Evolutionary conservation across 768 basidiomycete genomes (phyloP).

Genomic region (Mycena haematopus): DNA sequence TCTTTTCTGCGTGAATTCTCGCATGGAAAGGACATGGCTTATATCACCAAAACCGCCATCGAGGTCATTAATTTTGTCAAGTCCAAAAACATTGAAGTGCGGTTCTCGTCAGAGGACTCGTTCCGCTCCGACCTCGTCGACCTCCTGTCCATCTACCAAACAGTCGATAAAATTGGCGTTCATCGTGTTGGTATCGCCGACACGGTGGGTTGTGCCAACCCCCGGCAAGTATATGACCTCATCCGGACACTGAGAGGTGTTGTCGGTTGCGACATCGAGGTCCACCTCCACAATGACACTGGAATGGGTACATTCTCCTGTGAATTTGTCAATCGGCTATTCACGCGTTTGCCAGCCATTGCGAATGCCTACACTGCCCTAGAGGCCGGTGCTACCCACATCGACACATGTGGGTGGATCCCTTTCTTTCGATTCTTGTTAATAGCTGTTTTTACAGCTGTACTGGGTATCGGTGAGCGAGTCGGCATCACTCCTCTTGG

Average conservation of each 20-base stretch:
- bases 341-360: conserved; percentile 64
- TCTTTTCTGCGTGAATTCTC: conserved; percentile 99
- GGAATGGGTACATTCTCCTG: conserved; percentile 76
- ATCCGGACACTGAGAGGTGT: conserved; percentile 96
- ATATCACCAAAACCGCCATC: conserved; percentile 98
- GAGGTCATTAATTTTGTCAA: conserved; percentile 99
- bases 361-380: conserved; percentile 98
- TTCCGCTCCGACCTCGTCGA: conserved; percentile 99
- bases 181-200: conserved; percentile 99
- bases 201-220: conserved; percentile 99
- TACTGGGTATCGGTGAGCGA: conserved; percentile 98
- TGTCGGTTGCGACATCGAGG: conserved; percentile 96
- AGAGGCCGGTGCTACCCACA: conserved; percentile 98
- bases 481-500: conserved; percentile 99
- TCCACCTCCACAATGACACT: conserved; percentile 98
- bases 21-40: conserved; percentile 99
- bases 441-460: conserved; percentile 53
- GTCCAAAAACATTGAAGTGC: conserved; percentile 99
- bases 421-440: conserved; percentile 3
- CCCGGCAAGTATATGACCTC: conserved; percentile 97
- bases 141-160: conserved; percentile 97
- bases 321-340: neutral
- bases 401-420: conserved; percentile 85
- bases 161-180: conserved; percentile 99
- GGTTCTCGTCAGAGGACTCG: conserved; percentile 99